Evolutionary conservation across 345 rosid species (phyloP).

Genomic region (Chamaenerion angustifolium): DNA sequence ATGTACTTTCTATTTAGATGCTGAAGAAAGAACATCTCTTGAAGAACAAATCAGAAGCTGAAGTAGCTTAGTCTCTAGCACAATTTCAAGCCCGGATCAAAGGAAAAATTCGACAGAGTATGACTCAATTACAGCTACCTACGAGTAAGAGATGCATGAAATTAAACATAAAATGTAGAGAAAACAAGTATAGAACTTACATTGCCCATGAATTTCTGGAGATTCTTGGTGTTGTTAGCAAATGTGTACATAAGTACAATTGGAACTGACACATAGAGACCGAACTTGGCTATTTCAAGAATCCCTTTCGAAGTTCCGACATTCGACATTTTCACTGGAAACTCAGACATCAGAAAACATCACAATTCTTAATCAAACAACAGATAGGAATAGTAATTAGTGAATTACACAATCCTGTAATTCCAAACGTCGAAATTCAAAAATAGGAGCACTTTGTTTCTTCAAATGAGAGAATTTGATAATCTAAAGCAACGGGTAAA

Average conservation of each 20-base stretch:
- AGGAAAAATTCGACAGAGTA: too few species aligned
- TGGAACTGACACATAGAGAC: constrained; percentile 57
- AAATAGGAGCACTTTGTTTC: too few species aligned
- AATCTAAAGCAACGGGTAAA: too few species aligned
- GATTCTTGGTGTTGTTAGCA: constrained; percentile 66
- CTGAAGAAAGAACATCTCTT: too few species aligned
- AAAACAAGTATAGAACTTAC: constrained; percentile 17
- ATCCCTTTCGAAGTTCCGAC: constrained; percentile 65
- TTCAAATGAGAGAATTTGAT: too few species aligned
- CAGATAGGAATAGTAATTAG: too few species aligned
- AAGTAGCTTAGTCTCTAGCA: too few species aligned
- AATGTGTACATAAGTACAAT: constrained; percentile 64
- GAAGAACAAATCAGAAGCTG: too few species aligned
- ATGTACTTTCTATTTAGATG: too few species aligned
- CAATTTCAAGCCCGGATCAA: too few species aligned
- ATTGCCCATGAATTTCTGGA: constrained; percentile 74
- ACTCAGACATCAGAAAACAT: neutral
- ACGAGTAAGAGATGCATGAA: neutral
- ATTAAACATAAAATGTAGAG: neutral
- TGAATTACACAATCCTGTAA: too few species aligned
- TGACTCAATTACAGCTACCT: neutral
- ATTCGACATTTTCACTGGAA: constrained; percentile 33
- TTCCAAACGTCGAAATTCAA: too few species aligned
- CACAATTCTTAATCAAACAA: neutral
- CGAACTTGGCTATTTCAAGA: constrained; percentile 74